phyloP scores from a whole-genome alignment of 208 protist genomes.

The Angomonas deanei region DNA sequence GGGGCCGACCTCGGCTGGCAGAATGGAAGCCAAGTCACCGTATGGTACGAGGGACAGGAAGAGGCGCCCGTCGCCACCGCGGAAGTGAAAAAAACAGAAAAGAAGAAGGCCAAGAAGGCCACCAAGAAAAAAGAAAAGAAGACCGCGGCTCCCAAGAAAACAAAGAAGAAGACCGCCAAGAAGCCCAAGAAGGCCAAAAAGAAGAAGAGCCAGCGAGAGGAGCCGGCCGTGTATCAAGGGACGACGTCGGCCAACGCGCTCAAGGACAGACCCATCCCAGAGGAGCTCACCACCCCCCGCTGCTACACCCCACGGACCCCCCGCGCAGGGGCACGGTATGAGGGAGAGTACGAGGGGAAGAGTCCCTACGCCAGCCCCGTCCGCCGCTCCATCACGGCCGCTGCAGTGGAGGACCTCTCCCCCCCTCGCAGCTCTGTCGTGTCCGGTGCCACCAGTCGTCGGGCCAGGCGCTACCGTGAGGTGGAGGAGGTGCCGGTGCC shows the following conservation, averaged over 20 bases:
- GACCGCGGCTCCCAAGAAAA: neutral
- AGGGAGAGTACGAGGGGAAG: slow-evolving; percentile 5
- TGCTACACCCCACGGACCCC: slow-evolving; percentile 24
- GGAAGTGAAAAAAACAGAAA: slow-evolving; percentile 8
- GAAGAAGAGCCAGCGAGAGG: neutral
- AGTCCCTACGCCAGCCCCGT: neutral
- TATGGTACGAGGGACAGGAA: slow-evolving; percentile 3
- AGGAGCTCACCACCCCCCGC: slow-evolving; percentile 25
- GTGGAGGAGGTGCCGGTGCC: slow-evolving; percentile 3
- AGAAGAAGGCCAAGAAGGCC: neutral
- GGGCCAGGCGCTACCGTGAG: too few relatives aligned
- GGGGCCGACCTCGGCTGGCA: slow-evolving; percentile 9
- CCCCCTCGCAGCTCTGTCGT: neutral
- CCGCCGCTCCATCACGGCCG: slow-evolving; percentile 5
- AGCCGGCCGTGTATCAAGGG: neutral
- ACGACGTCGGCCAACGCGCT: neutral
- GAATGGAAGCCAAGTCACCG: neutral
- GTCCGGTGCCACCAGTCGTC: neutral
- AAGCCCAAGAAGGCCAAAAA: neutral
- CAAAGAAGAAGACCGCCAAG: slow-evolving; percentile 3
- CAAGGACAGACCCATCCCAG: slow-evolving; percentile 11
- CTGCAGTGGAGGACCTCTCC: neutral
- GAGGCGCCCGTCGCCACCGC: neutral
- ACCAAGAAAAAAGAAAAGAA: slow-evolving; percentile 1
- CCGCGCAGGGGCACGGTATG: slow-evolving; percentile 18